Percentiles rank a stretch among this genome's conserved stretches.
Evolutionary conservation across 352 stramenopile species (phyloP).

Genomic region (Globisporangium radiosum): DNA sequence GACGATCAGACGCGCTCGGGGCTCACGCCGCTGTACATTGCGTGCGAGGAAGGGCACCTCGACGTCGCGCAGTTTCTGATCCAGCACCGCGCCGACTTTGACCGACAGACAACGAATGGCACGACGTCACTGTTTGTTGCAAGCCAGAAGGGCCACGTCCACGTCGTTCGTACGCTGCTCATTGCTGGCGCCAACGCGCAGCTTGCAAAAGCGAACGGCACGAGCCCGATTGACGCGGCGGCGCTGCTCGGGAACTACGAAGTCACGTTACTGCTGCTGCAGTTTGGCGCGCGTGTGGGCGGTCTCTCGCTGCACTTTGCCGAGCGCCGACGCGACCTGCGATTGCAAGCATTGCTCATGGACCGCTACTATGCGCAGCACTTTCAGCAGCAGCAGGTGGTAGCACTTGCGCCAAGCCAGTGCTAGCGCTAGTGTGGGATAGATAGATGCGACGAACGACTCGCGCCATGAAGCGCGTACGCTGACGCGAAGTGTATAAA

Average conservation of each 20-base stretch:
- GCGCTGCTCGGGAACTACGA: conserved; percentile 56
- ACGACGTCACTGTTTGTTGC: conserved; percentile 72
- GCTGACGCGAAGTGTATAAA: too few species aligned
- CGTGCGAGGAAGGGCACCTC: conserved; percentile 74
- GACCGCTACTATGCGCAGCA: conserved; percentile 62
- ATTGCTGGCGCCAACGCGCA: conserved; percentile 40
- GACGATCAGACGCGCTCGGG: conserved; percentile 76
- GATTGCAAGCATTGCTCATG: conserved; percentile 58
- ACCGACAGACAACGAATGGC: conserved; percentile 45
- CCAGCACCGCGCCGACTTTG: conserved; percentile 19
- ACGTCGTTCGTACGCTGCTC: conserved; percentile 52
- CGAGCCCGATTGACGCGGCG: conserved; percentile 64
- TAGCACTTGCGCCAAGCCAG: conserved; percentile 2
- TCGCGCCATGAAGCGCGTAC: too few species aligned
- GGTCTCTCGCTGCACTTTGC: conserved; percentile 69
- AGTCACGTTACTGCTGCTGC: conserved; percentile 49
- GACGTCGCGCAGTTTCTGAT: conserved; percentile 59
- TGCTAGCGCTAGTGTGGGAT: not conserved
- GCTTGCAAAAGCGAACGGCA: conserved; percentile 67
- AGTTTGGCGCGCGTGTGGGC: conserved; percentile 56
- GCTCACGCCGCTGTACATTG: conserved; percentile 75
- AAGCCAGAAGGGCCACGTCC: conserved; percentile 60
- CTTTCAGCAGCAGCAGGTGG: conserved; percentile 6
- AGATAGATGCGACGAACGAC: not conserved
- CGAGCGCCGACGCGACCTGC: conserved; percentile 51